A percentile compares a stretch with the other conserved stretches of the same genome.
These are phyloP conservation scores for Cladosporium sp. DNA, from an alignment of 2,329 filamentous ascomycete species.

Conservation along the genomic window DNA sequence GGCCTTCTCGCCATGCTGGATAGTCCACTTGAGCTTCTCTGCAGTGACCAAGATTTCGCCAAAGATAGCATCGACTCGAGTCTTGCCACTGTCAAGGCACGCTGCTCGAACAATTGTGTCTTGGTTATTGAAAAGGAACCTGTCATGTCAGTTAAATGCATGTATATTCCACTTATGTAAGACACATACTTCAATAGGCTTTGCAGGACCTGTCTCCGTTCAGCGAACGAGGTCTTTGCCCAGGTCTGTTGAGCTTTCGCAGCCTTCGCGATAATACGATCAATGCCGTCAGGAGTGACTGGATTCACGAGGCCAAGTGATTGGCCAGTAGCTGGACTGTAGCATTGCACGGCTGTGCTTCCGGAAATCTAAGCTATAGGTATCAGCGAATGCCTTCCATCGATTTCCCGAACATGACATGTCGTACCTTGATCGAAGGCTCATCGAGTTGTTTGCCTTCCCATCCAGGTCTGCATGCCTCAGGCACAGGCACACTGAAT, in stretches of 20 bases:
- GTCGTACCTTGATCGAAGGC: conserved; percentile 59
- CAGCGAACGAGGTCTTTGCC: conserved; percentile 73
- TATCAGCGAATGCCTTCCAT: not conserved
- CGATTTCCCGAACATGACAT: not conserved
- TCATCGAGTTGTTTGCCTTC: conserved; percentile 60
- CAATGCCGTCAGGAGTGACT: conserved; percentile 73
- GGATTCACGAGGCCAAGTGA: conserved; percentile 79
- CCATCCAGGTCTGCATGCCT: conserved; percentile 56
- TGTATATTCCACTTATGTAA: not conserved
- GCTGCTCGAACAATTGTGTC: conserved; percentile 82
- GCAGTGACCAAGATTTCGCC: conserved; percentile 92
- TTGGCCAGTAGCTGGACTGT: conserved; percentile 85
- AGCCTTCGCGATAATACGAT: conserved; percentile 74
- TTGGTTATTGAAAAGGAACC: conserved; percentile 83
- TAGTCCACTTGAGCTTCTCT: conserved; percentile 94
- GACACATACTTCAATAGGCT: conserved; percentile 67
- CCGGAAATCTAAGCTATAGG: conserved; percentile 47
- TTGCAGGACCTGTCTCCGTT: conserved; percentile 76
- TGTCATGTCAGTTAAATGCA: conserved; percentile 27
- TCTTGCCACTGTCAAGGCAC: conserved; percentile 93
- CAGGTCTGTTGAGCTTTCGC: conserved; percentile 74
- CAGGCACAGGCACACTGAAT: conserved; percentile 55
- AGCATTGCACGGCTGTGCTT: conserved; percentile 74
- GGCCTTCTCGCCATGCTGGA: conserved; percentile 83
- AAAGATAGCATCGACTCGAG: conserved; percentile 88